These are phyloP conservation scores for Capsella rubella DNA, from an alignment of 441 rosid species.

Conservation along the genomic window DNA sequence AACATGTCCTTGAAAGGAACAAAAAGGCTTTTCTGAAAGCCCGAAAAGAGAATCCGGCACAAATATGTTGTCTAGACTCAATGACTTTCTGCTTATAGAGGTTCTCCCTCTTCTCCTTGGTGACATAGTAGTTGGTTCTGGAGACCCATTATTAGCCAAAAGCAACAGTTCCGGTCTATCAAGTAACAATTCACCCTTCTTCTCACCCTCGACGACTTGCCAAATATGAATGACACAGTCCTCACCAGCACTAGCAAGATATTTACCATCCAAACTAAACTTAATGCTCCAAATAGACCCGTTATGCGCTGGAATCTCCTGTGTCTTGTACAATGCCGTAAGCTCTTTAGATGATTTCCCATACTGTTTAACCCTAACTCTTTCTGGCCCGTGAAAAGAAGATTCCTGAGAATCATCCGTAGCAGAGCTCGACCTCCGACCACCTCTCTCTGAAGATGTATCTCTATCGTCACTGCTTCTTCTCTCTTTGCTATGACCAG, in stretches of 20 bases:
- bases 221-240: conserved; percentile 73
- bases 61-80: conserved; percentile 58
- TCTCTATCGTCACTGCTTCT: conserved; percentile 92
- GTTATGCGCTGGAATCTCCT: conserved; percentile 75
- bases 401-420: conserved; percentile 97
- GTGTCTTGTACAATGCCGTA: conserved; percentile 66
- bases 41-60: conserved; percentile 65
- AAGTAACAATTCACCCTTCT: conserved; percentile 74
- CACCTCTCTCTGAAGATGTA: conserved; percentile 92
- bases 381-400: conserved; percentile 80
- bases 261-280: conserved; percentile 82
- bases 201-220: conserved; percentile 69
- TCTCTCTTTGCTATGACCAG: conserved; percentile 73
- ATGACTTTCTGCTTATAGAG: conserved; percentile 68
- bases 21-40: conserved; percentile 67
- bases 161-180: conserved; percentile 69
- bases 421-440: conserved; percentile 94
- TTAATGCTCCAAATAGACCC: conserved; percentile 80
- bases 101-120: conserved; percentile 67
- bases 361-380: conserved; percentile 73
- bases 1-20: conserved; percentile 67
- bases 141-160: conserved; percentile 58
- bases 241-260: conserved; percentile 85
- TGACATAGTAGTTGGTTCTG: conserved; percentile 54
- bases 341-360: conserved; percentile 73